Evolutionary conservation across 345 rosid genomes (phyloP).

Genomic region (Dipteronia sinensis): DNA sequence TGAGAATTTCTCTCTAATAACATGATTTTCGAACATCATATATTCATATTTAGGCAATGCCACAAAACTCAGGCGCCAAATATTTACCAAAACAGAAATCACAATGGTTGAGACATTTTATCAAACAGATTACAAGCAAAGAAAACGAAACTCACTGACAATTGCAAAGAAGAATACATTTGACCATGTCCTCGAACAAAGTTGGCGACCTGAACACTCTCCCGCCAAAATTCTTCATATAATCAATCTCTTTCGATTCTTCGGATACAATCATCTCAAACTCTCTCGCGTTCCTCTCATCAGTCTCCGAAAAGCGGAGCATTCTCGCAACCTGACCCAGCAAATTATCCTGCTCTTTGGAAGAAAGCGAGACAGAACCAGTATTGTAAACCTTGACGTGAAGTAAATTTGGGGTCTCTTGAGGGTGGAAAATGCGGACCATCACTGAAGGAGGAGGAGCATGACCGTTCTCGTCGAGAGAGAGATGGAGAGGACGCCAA

Average conservation of each 20-base stretch:
- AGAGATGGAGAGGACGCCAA: constrained; percentile 47
- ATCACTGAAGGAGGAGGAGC: constrained; percentile 7
- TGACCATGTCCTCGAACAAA: constrained; percentile 62
- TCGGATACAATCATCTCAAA: constrained; percentile 29
- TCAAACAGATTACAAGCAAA: constrained; percentile 7
- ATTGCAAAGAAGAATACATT: constrained; percentile 58
- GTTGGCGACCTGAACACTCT: constrained; percentile 64
- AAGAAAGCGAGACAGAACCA: constrained; percentile 25
- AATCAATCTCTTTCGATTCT: not conserved
- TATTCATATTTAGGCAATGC: too few relatives aligned
- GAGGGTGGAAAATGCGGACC: constrained; percentile 42
- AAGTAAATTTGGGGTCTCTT: constrained; percentile 24
- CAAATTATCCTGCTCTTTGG: constrained; percentile 23
- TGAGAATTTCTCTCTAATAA: too few relatives aligned
- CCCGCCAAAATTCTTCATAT: constrained; percentile 37
- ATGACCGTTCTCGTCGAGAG: not conserved
- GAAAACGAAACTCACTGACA: constrained; percentile 34
- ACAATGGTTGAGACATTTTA: not conserved
- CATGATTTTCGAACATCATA: too few relatives aligned
- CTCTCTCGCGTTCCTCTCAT: constrained; percentile 34
- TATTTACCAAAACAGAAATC: not conserved
- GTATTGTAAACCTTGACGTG: constrained; percentile 26
- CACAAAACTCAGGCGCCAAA: too few relatives aligned
- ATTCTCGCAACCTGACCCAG: constrained; percentile 49
- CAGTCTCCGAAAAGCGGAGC: constrained; percentile 46